Evolutionary conservation across 805 yeast species (phyloP).

Genomic region (Cyberlindnera maritima): DNA sequence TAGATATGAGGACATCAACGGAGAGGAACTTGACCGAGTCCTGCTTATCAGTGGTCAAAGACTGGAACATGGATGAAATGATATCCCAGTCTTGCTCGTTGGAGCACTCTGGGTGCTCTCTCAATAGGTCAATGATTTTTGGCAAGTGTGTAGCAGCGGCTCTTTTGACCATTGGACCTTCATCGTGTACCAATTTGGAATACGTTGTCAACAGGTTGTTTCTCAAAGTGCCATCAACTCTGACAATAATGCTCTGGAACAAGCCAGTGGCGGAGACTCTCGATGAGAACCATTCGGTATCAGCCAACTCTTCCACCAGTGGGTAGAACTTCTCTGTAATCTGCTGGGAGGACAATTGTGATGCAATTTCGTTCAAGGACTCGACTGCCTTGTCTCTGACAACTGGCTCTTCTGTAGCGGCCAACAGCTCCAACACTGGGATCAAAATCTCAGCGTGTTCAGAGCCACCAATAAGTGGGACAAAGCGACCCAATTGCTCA

Average conservation of each 20-base stretch:
- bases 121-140: constrained; percentile 57
- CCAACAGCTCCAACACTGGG: constrained; percentile 71
- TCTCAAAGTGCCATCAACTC: constrained; percentile 54
- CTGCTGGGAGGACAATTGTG: constrained; percentile 60
- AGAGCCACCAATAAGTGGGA: constrained; percentile 86
- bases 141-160: constrained; percentile 90
- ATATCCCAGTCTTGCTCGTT: constrained; percentile 70
- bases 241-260: constrained; percentile 63
- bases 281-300: constrained; percentile 92
- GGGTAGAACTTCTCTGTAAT: constrained; percentile 67
- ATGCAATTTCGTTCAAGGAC: constrained; percentile 70
- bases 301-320: constrained; percentile 71
- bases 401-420: constrained; percentile 92
- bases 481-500: constrained; percentile 81
- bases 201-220: constrained; percentile 64
- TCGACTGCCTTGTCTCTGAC: constrained; percentile 94
- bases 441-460: constrained; percentile 56
- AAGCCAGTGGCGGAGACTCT: constrained; percentile 91
- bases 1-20: constrained; percentile 83
- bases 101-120: constrained; percentile 42
- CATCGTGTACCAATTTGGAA: constrained; percentile 75
- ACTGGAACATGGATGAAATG: constrained; percentile 78
- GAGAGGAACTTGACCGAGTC: constrained; percentile 92
- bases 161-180: constrained; percentile 96
- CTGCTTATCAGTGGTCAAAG: constrained; percentile 79